Evolutionary conservation across 352 stramenopile genomes (phyloP).

Genomic region (Sclerospora graminicola): DNA sequence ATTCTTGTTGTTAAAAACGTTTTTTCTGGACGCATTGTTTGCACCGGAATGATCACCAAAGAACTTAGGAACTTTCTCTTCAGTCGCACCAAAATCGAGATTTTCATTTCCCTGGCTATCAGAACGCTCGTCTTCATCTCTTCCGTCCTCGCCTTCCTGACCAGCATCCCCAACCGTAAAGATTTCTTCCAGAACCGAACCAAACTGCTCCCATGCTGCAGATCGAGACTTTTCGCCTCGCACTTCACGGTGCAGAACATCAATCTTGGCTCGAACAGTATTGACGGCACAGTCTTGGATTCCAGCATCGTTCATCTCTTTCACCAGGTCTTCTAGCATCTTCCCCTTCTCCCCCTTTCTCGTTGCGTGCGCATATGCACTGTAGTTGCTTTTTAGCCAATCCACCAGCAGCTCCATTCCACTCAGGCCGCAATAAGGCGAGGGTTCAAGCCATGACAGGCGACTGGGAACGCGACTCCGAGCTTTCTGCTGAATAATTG

Average conservation of each 20-base stretch:
- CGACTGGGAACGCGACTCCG: conserved; percentile 4
- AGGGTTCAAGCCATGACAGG: conserved; percentile 17
- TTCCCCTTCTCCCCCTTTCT: conserved; percentile 14
- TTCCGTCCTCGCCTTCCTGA: conserved; percentile 5
- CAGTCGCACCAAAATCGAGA: background rate
- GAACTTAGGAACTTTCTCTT: background rate
- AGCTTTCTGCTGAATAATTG: background rate
- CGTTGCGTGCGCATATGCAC: conserved; percentile 6
- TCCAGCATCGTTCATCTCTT: conserved; percentile 12
- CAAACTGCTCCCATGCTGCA: conserved; percentile 18
- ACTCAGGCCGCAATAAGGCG: conserved; percentile 8
- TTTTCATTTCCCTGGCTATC: background rate
- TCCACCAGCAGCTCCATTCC: conserved; percentile 20
- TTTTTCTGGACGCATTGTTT: background rate
- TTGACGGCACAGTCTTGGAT: conserved; percentile 16
- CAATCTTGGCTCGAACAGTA: conserved; percentile 18
- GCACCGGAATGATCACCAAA: background rate
- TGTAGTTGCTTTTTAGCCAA: conserved; percentile 16
- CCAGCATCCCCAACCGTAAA: conserved; percentile 17
- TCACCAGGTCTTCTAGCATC: conserved; percentile 14
- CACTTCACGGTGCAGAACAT: conserved; percentile 15
- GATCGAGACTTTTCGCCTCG: conserved; percentile 15
- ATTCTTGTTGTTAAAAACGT: background rate
- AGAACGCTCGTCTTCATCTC: background rate
- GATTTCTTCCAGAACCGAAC: conserved; percentile 20